Evolutionary conservation across 164 flowering plant genomes (phyloP), one percentile per base, ranked within the genome.

Genomic region (Annona squamosa): DNA sequence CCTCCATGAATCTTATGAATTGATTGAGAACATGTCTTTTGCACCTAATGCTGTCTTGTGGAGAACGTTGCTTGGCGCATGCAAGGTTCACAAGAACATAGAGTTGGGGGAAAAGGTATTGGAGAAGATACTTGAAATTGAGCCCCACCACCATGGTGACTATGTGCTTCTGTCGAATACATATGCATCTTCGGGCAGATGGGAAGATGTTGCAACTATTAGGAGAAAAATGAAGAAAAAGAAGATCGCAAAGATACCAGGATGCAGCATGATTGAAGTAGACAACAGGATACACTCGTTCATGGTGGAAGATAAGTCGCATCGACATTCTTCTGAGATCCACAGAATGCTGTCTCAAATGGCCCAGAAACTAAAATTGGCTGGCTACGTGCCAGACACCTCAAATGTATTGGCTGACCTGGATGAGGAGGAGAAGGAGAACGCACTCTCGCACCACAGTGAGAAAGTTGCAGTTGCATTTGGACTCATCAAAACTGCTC

Each of bases 381-480:
- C 70, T 5, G 70, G 70, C 17, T 46, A 68, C 46, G 70, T 68
- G 2, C 70, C 70, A 1, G 80, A 69, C 44, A 48, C 71, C n/a
- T 42, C 65, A 43, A 43, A 61, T 1, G 73, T 71, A 26, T 43
- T 71, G 61, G 9, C 37, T 47, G 68, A 71, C 44, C 10, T 71
- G 13, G 66, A 61, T 43, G 73, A 71, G 48, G 66, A 59, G 65
- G 73, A 61, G 64, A 85, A 79, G 72, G 92, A 89, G 72, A 86
- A 81, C 68, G 85, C 82, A 17, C 73, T 89, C 78, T 78, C 81
- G 70, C 76, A 46, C 63, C 90, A 87, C 73, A 87, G 89, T 74
- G 91, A 89, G 79, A 89, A 85, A 80, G 75, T 91, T 71, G 90
- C 91, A 16, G 72, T 86, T 44, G 80, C 85, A 77, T 88, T 86